These are phyloP conservation scores for Flammula alnicola DNA, from an alignment of 1,284 basidiomycete species.

Conservation along the genomic window DNA sequence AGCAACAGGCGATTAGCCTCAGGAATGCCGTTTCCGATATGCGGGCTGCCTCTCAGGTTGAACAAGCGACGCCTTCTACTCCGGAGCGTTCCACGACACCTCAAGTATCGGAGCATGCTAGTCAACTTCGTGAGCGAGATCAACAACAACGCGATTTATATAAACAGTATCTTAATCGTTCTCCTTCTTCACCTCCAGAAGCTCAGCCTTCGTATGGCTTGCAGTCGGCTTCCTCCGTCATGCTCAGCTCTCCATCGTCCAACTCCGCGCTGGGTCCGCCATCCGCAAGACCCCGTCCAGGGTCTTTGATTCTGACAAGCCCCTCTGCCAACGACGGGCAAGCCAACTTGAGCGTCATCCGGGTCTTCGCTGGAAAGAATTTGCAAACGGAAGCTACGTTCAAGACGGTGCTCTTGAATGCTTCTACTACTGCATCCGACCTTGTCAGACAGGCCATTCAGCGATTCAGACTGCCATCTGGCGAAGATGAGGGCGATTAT, in stretches of 20 bases:
- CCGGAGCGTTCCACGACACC: slow-evolving; percentile 32
- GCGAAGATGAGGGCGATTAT: slow-evolving; percentile 72
- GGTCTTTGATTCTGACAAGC: slow-evolving; percentile 68
- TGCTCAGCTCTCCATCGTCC: slow-evolving; percentile 49
- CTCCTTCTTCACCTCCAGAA: slow-evolving; percentile 77
- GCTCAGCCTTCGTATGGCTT: slow-evolving; percentile 70
- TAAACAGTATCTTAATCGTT: slow-evolving; percentile 85
- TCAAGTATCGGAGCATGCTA: slow-evolving; percentile 47
- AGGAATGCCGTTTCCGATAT: slow-evolving; percentile 32
- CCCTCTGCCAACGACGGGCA: slow-evolving; percentile 65
- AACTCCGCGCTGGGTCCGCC: slow-evolving; percentile 56
- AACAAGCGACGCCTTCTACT: slow-evolving; percentile 32
- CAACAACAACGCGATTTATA: slow-evolving; percentile 89
- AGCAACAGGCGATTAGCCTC: slow-evolving; percentile 41
- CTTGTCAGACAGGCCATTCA: slow-evolving; percentile 92
- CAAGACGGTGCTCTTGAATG: slow-evolving; percentile 94
- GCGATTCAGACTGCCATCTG: slow-evolving; percentile 81
- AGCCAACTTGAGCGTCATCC: slow-evolving; percentile 90
- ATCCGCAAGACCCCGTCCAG: slow-evolving; percentile 62
- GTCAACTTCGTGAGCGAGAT: slow-evolving; percentile 83
- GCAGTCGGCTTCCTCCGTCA: slow-evolving; percentile 64
- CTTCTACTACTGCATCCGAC: slow-evolving; percentile 82
- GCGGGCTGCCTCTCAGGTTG: slow-evolving; percentile 18
- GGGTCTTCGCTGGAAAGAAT: slow-evolving; percentile 91
- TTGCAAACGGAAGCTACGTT: slow-evolving; percentile 94